Percentiles rank a stretch among this genome's conserved stretches.
phyloP scores from a whole-genome alignment of 805 yeast genomes.

The Pichia insulana region DNA sequence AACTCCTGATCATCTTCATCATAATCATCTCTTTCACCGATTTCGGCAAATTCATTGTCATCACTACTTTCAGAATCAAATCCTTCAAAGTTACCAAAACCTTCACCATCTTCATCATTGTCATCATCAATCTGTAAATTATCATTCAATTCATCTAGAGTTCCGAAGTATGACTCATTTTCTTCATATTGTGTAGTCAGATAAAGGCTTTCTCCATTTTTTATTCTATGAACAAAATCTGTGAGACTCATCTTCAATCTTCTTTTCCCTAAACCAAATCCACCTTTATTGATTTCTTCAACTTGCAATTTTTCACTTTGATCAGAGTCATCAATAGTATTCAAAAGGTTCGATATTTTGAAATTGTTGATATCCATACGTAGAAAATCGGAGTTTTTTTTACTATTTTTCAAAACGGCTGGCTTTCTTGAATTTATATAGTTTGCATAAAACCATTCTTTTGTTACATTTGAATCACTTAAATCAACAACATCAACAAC shows the following conservation, averaged over 20 bases:
- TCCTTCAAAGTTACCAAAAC: constrained; percentile 18
- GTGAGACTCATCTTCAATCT: constrained; percentile 42
- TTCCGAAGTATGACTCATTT: constrained; percentile 29
- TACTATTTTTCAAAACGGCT: constrained; percentile 6
- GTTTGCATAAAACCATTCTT: constrained; percentile 11
- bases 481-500: constrained; percentile 8
- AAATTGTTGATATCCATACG: constrained; percentile 7
- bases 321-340: constrained; percentile 4
- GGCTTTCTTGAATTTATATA: constrained; percentile 13
- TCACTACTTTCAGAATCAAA: background rate
- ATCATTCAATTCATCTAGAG: constrained; percentile 29
- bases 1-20: constrained; percentile 12
- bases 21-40: constrained; percentile 34
- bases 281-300: constrained; percentile 49
- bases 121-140: constrained; percentile 19
- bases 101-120: constrained; percentile 19
- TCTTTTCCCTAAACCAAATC: constrained; percentile 59
- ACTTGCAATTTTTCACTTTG: constrained; percentile 34
- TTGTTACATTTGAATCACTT: constrained; percentile 6
- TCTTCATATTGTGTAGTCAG: constrained; percentile 63
- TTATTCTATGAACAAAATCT: constrained; percentile 38
- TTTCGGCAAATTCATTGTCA: constrained; percentile 9
- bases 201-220: constrained; percentile 36
- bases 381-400: background rate
- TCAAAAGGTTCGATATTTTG: constrained; percentile 4